Evolutionary conservation across 495 filamentous ascomycete genomes (phyloP), one percentile per base, ranked within the genome.

Genomic region (Haplographium delicatum): DNA sequence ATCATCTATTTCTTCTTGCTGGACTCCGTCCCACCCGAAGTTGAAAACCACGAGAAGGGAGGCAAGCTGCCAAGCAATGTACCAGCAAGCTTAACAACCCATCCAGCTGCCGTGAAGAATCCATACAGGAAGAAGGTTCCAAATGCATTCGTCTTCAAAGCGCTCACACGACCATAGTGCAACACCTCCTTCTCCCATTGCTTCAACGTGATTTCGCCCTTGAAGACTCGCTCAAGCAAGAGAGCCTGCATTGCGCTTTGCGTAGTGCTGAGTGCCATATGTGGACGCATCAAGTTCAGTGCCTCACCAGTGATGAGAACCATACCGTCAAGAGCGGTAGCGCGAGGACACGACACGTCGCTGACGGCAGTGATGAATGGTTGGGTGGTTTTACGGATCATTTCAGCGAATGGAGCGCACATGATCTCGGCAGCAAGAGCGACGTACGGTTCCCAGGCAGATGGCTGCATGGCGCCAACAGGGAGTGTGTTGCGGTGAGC

Each of bases 311-410:
- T 63, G 27, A 81, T 57, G 25, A 80, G 62, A 1, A 81, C 65
- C 56, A 72, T 76, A 0, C 72, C 76, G 44, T 60, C 58, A 16
- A 74, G 50, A 44, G 72, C 80, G 44, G 70, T 64, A 34, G 72
- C 63, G 26, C 64, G 46, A 0, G 72, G 66, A 22, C 65, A 67
- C 6, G 77, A 57, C 10, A 75, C 71, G 46, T 81, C 77, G 9
- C 75, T 80, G 13, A 80, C 73, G 0, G 69, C 72, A 53, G 79
- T 75, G 6, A 80, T 69, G 56, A 81, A 81, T 0, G 78, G 77
- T 28, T 61, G 56, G 50, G 65, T 59, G 0, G 73, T 74, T 16
- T 64, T 66, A 27, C 67, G 62, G 0, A 79, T 72, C 18, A 79
- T 61, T 51, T 80, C 76, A 0, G 74, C 71, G 46, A 81, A 77